Evolutionary conservation across 768 basidiomycete species (phyloP).

Genomic region (Lactifluus subvellereus): DNA sequence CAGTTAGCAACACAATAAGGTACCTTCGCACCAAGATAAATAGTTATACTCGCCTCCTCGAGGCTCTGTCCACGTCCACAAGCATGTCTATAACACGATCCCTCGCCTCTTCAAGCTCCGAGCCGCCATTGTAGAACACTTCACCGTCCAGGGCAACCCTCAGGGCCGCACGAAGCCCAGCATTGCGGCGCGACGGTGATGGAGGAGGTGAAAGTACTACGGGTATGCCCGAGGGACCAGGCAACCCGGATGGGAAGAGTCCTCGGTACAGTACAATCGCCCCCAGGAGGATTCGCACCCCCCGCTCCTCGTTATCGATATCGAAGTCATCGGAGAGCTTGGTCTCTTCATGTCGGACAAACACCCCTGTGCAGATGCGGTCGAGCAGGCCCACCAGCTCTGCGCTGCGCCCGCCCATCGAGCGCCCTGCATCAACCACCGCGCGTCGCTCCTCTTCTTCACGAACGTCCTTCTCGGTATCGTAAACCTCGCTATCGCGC

Average conservation of each 20-base stretch:
- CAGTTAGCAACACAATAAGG: constrained; percentile 5
- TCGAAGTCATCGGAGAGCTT: constrained; percentile 24
- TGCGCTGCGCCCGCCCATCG: constrained; percentile 54
- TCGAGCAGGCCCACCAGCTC: constrained; percentile 52
- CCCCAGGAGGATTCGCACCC: constrained; percentile 51
- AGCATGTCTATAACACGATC: constrained; percentile 75
- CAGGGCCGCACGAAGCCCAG: constrained; percentile 40
- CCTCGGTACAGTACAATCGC: constrained; percentile 57
- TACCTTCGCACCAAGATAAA: constrained; percentile 23
- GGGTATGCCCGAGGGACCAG: constrained; percentile 26
- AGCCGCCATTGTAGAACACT: constrained; percentile 39
- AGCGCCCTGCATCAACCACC: constrained; percentile 54
- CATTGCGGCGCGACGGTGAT: constrained; percentile 40
- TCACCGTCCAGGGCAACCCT: constrained; percentile 49
- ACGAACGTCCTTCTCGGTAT: constrained; percentile 31
- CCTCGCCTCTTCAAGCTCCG: constrained; percentile 60
- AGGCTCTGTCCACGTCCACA: constrained; percentile 30
- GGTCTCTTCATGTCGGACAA: constrained; percentile 31
- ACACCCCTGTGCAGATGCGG: constrained; percentile 31
- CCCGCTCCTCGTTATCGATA: constrained; percentile 37
- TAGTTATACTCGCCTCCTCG: constrained; percentile 18
- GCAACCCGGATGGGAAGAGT: constrained; percentile 43
- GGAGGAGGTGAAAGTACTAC: constrained; percentile 56
- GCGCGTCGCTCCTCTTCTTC: constrained; percentile 39
- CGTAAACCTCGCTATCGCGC: constrained; percentile 24